Base-by-base conservation (phyloP, 2,329 filamentous ascomycete genomes). In the Magnaporthiopsis incrustans region DNA sequence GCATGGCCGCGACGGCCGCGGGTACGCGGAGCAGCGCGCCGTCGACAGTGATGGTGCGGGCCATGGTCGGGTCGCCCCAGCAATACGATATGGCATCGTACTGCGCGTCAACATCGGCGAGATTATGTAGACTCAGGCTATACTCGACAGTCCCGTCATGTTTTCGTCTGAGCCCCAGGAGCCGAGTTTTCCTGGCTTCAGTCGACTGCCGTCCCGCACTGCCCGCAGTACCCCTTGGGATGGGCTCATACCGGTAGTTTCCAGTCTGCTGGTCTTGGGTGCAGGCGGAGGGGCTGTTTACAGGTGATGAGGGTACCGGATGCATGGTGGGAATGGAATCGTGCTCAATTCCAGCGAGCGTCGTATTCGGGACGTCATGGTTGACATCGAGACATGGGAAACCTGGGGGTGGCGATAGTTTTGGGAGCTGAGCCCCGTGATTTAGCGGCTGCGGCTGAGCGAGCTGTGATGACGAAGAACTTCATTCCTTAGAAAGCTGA, bases 31-130 rank as follows among this genome's bases (percentile, higher is more conserved):
- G 27, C 12, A 4, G 57, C 1, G 27, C 15, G 8, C 60, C 60
- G 50, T 56, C 60, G 27, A 61, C 44, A 5, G 25, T 53, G 27
- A 61, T 53, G 38, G 38, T 22, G 14, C 18, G n/a, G 60, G 30
- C 26, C 4, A 38, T 33, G 10, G 22, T n/a, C 25, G 35, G 60
- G 22, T 61, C 60, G 35, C 60, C 60, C 35, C 60, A 61, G 22
- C 25, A 27, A 25, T 61, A 61, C 11, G 57, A 58, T 18, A 58
- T 58, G 27, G 57, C 57, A 10, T 58, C 57, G 57, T 58, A 58
- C 25, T 30, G 57, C 25, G 15, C 12, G 25, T 58, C 25, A 11
- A 15, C 4, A 30, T 26, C 12, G 57, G 2, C 25, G 27, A 58
- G 57, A n/a, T 58, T n/a, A 25, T 58, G 11, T 1, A 58, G 4